Conservation (phyloP, 1,139 yeast genomes). For the Candida sanyaensis region DNA sequence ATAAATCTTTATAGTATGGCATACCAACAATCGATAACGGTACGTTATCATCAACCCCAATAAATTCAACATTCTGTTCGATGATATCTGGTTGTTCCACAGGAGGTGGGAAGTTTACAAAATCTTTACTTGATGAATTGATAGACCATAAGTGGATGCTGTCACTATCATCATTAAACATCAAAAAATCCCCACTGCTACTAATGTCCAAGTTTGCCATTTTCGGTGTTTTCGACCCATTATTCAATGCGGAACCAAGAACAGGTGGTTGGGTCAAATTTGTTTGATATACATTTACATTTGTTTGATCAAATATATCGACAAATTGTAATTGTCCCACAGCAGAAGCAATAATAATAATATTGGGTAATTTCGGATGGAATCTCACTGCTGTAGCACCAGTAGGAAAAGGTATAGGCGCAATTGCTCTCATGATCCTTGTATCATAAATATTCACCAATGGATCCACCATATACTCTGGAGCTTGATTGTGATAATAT, state of each 20-base stretch:
- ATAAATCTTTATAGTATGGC: slow-evolving; percentile 80
- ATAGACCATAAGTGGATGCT: slow-evolving; percentile 77
- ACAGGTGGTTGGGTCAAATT: slow-evolving; percentile 44
- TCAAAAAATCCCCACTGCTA: slow-evolving; percentile 77
- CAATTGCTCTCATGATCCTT: slow-evolving; percentile 67
- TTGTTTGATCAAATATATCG: slow-evolving; percentile 78
- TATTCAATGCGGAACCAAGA: slow-evolving; percentile 8
- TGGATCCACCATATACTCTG: slow-evolving; percentile 59
- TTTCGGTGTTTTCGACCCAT: slow-evolving; percentile 21
- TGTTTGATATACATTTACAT: slow-evolving; percentile 61
- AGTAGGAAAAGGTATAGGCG: slow-evolving; percentile 86
- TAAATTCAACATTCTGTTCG: slow-evolving; percentile 23
- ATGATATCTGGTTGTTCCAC: slow-evolving; percentile 52
- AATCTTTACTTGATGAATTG: slow-evolving; percentile 36
- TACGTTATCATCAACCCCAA: slow-evolving; percentile 39
- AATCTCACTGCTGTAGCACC: slow-evolving; percentile 86
- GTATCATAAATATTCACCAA: slow-evolving; percentile 82
- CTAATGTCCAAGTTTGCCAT: slow-evolving; percentile 66
- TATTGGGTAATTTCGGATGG: slow-evolving; percentile 86
- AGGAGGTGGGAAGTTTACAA: slow-evolving; percentile 49
- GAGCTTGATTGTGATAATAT: slow-evolving; percentile 16
- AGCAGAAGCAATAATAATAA: slow-evolving; percentile 71
- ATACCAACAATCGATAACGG: slow-evolving; percentile 79
- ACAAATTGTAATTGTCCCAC: slow-evolving; percentile 84
- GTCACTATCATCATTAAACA: slow-evolving; percentile 67